Percentiles rank a stretch among this genome's conserved stretches.
phyloP scores from a whole-genome alignment of 768 basidiomycete genomes.

The Leucocoprinus birnbaumii region DNA sequence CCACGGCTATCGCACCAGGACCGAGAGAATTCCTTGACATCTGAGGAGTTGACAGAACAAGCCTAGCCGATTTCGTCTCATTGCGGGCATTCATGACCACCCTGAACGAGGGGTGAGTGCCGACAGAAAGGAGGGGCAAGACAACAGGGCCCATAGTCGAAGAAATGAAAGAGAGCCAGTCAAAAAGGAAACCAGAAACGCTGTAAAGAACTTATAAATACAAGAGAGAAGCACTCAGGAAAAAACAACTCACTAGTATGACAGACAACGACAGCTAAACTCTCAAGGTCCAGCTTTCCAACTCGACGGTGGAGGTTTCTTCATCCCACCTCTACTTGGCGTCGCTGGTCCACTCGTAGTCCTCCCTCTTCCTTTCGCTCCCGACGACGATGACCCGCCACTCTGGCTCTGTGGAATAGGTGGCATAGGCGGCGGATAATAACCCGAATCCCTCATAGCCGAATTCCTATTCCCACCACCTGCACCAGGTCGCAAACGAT shows the following conservation, averaged over 20 bases:
- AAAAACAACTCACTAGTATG: not conserved
- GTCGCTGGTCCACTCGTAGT: conserved; percentile 46
- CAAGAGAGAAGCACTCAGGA: not conserved
- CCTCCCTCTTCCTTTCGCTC: conserved; percentile 22
- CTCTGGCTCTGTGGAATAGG: conserved; percentile 28
- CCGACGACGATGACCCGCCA: conserved; percentile 1
- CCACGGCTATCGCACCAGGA: too few relatives aligned
- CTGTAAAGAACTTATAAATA: not conserved
- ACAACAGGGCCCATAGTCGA: too few relatives aligned
- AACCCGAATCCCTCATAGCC: conserved; percentile 33
- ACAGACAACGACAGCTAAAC: not conserved
- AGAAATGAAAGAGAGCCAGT: too few relatives aligned
- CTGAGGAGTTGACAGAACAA: too few relatives aligned
- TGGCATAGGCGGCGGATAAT: conserved; percentile 42
- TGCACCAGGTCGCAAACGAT: conserved; percentile 7
- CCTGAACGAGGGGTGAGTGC: too few relatives aligned
- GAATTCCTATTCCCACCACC: conserved; percentile 7
- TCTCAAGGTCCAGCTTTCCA: conserved; percentile 45
- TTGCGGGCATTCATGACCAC: too few relatives aligned
- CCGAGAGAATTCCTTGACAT: too few relatives aligned
- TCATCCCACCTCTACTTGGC: conserved; percentile 21
- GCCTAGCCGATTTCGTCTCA: too few relatives aligned
- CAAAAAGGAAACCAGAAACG: too few relatives aligned
- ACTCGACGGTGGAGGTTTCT: conserved; percentile 57
- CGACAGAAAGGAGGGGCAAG: too few relatives aligned